A percentile compares a stretch with the other conserved stretches of the same genome.
phyloP scores from a whole-genome alignment of 805 yeast genomes.

The Candida sakaeoensis region DNA sequence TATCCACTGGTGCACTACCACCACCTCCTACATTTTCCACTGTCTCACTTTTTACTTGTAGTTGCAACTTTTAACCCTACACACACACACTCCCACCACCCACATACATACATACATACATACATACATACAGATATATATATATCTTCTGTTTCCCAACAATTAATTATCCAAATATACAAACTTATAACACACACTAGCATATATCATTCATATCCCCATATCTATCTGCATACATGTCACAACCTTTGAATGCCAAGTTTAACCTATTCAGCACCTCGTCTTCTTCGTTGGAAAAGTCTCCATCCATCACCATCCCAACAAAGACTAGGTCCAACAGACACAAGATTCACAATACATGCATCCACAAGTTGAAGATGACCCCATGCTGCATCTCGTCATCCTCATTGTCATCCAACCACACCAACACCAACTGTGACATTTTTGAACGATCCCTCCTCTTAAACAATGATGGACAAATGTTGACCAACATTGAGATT shows the following conservation, averaged over 20 bases:
- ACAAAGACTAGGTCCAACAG: not conserved
- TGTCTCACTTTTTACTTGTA: too few relatives aligned
- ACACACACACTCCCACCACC: too few relatives aligned
- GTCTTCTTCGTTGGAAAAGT: conserved; percentile 4
- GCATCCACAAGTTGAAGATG: not conserved
- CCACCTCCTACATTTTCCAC: too few relatives aligned
- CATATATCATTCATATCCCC: not conserved
- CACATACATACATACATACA: too few relatives aligned
- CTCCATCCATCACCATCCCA: not conserved
- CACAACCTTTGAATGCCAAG: not conserved
- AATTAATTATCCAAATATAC: too few relatives aligned
- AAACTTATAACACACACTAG: not conserved
- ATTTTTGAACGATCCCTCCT: conserved; percentile 14
- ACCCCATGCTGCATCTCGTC: conserved; percentile 3
- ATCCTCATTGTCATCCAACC: not conserved
- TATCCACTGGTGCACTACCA: too few relatives aligned
- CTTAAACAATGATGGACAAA: conserved; percentile 1
- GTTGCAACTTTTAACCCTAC: too few relatives aligned
- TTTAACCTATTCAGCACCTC: conserved; percentile 5
- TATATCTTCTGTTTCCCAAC: too few relatives aligned
- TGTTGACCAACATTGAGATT: conserved; percentile 10
- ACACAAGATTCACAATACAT: not conserved
- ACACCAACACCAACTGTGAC: conserved; percentile 3
- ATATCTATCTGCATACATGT: not conserved
- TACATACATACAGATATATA: too few relatives aligned